Conservation (phyloP, 1,139 yeast species). For the Candida anutae region DNA sequence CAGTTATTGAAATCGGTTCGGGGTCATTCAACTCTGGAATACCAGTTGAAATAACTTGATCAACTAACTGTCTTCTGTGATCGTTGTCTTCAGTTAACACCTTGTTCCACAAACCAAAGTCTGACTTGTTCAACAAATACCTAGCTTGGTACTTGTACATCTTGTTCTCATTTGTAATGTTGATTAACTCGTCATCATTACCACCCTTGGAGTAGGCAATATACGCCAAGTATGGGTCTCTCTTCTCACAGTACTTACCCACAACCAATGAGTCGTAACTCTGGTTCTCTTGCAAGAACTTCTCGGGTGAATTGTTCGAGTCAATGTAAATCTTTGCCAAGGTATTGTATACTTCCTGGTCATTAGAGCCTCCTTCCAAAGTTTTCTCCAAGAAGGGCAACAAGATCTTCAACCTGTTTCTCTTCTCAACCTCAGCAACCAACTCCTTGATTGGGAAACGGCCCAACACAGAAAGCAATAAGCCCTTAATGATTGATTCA, state of each 20-base stretch:
- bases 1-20: constrained; percentile 92
- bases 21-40: constrained; percentile 94
- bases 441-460: constrained; percentile 89
- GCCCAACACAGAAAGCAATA: constrained; percentile 82
- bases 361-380: constrained; percentile 79
- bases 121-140: constrained; percentile 81
- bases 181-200: constrained; percentile 81
- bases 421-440: constrained; percentile 90
- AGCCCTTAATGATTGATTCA: constrained; percentile 73
- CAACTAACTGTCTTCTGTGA: constrained; percentile 86
- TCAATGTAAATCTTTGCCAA: constrained; percentile 97
- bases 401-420: constrained; percentile 86
- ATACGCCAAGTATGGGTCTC: constrained; percentile 96
- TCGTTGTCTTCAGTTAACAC: constrained; percentile 71
- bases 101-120: constrained; percentile 69
- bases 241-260: constrained; percentile 97
- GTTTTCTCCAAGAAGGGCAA: constrained; percentile 91
- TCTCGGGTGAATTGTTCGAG: constrained; percentile 94
- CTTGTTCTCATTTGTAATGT: constrained; percentile 90
- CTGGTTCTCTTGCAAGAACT: constrained; percentile 85
- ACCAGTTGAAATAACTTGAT: constrained; percentile 92
- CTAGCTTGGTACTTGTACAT: constrained; percentile 99
- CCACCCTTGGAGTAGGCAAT: constrained; percentile 94
- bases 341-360: constrained; percentile 88
- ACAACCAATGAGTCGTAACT: constrained; percentile 87